Evolutionary conservation across 768 basidiomycete species (phyloP).

Genomic region (Pholiota molesta): DNA sequence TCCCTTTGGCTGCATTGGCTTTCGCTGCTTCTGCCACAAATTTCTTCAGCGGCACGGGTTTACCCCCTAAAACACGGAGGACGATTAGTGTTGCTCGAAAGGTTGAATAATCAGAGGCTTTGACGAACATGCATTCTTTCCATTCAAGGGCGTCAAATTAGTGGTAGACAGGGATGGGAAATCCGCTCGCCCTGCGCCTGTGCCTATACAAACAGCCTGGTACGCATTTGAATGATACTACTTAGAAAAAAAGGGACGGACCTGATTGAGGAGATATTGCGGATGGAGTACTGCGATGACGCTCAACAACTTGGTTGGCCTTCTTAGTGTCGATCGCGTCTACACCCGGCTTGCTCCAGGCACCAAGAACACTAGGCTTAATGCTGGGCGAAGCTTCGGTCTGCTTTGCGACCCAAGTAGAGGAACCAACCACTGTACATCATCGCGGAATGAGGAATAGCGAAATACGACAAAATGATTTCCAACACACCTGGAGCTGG

Average conservation of each 20-base stretch:
- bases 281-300: neutral
- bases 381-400: constrained; percentile 11
- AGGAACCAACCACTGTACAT: constrained; percentile 40
- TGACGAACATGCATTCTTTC: neutral
- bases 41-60: constrained; percentile 17
- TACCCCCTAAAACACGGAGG: constrained; percentile 21
- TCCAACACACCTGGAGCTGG: constrained; percentile 29
- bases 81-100: neutral
- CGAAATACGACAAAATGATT: neutral
- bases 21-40: constrained; percentile 10
- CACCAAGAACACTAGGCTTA: constrained; percentile 9
- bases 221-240: neutral
- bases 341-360: neutral
- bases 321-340: neutral
- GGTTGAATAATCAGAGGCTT: neutral
- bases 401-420: constrained; percentile 34
- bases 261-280: neutral
- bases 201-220: no score
- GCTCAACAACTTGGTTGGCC: neutral
- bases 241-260: neutral
- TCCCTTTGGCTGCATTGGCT: constrained; percentile 2
- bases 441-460: neutral
- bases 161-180: neutral
- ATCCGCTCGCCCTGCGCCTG: neutral
- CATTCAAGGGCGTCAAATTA: neutral